These are phyloP conservation scores for Ascobolus immersus DNA, from an alignment of 495 filamentous ascomycete genomes.

Conservation along the genomic window DNA sequence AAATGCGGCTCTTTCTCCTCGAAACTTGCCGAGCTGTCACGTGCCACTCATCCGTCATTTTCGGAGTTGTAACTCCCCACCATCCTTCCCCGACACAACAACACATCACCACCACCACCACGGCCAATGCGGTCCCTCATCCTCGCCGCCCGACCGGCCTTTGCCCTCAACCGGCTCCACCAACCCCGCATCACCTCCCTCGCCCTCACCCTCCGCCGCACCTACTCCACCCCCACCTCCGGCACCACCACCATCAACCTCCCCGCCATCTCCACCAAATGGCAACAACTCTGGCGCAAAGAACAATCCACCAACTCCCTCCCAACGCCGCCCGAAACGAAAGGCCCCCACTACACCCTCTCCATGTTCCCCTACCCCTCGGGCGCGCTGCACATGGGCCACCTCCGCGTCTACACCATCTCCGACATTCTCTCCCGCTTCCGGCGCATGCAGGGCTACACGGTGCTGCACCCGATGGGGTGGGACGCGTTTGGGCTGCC, in stretches of 20 bases:
- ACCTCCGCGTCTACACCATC: constrained; percentile 73
- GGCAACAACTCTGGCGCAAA: constrained; percentile 21
- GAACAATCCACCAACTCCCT: constrained; percentile 1
- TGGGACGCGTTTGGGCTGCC: constrained; percentile 87
- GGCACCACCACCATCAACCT: constrained; percentile 27
- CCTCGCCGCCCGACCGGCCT: no score
- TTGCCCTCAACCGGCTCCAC: no score
- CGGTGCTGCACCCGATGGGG: constrained; percentile 68
- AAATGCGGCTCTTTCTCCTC: no score
- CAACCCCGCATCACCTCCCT: no score
- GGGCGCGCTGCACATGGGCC: constrained; percentile 67
- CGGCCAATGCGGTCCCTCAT: no score
- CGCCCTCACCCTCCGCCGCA: constrained; percentile 1
- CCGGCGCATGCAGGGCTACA: constrained; percentile 44
- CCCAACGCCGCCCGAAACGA: constrained; percentile 6
- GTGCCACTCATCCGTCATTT: no score
- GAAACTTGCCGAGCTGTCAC: no score
- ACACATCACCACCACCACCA: no score
- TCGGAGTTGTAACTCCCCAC: no score
- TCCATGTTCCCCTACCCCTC: constrained; percentile 92
- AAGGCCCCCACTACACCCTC: constrained; percentile 55
- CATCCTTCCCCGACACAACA: no score
- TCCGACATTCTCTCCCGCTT: constrained; percentile 63
- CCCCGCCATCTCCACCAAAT: constrained; percentile 43
- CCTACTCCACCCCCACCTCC: background rate